Percentiles rank a stretch among this genome's conserved stretches.
phyloP scores from a whole-genome alignment of 768 basidiomycete species.

The Amyloporia xantha region DNA sequence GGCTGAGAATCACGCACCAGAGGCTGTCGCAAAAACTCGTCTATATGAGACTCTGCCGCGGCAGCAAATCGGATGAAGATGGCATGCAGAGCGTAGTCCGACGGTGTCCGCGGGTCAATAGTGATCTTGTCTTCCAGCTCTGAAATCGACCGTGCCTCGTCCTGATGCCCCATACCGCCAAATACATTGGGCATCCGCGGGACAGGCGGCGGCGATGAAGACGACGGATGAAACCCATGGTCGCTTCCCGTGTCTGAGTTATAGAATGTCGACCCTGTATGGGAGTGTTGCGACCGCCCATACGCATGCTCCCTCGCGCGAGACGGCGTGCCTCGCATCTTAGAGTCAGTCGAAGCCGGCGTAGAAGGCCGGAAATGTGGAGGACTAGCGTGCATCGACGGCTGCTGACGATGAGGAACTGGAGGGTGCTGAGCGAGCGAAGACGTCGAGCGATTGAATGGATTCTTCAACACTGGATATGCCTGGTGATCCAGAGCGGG shows the following conservation, averaged over 20 bases:
- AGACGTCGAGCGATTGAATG: constrained; percentile 77
- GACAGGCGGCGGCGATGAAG: constrained; percentile 59
- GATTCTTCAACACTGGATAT: constrained; percentile 71
- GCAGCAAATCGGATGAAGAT: constrained; percentile 84
- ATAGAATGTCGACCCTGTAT: constrained; percentile 69
- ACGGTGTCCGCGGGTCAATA: constrained; percentile 73
- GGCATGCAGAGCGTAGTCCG: constrained; percentile 83
- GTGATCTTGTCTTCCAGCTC: constrained; percentile 64
- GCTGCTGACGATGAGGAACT: constrained; percentile 29
- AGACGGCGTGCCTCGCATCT: constrained; percentile 28
- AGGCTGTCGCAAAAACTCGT: constrained; percentile 59
- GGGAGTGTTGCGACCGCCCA: constrained; percentile 72
- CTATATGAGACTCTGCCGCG: constrained; percentile 75
- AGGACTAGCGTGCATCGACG: constrained; percentile 39
- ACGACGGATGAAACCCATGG: constrained; percentile 34
- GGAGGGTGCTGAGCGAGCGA: constrained; percentile 52
- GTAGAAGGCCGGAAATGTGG: constrained; percentile 56
- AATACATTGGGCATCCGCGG: constrained; percentile 68
- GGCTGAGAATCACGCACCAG: constrained; percentile 40
- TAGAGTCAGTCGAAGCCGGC: constrained; percentile 44
- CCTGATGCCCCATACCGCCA: constrained; percentile 34
- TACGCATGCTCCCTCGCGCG: constrained; percentile 52
- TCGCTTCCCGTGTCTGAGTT: constrained; percentile 69
- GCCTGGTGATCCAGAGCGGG: constrained; percentile 61
- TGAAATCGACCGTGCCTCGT: constrained; percentile 35